These are phyloP conservation scores for Acanthamoeba polyphaga DNA, from an alignment of 208 protist genomes.

Conservation along the genomic window DNA sequence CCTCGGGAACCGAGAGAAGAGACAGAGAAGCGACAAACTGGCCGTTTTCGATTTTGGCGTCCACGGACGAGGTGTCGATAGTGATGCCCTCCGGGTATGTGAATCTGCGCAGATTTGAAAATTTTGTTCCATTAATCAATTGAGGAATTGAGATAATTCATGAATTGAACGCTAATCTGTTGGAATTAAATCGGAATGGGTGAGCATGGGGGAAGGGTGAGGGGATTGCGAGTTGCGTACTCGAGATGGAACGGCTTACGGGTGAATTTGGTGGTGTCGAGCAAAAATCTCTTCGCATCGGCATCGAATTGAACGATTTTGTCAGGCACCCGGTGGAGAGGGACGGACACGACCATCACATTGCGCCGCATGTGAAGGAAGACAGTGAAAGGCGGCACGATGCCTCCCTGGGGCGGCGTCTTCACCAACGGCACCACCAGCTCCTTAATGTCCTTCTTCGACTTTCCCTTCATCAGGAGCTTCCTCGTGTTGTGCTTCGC, in stretches of 20 bases:
- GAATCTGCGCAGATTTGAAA: conserved; percentile 23
- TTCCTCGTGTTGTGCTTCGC: conserved; percentile 47
- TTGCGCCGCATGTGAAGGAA: conserved; percentile 38
- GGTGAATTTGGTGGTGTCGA: conserved; percentile 38
- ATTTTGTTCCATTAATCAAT: neutral
- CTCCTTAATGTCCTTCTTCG: conserved; percentile 17
- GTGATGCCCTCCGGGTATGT: conserved; percentile 43
- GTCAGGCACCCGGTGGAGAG: conserved; percentile 18
- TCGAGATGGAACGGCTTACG: conserved; percentile 26
- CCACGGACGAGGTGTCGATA: neutral
- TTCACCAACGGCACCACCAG: conserved; percentile 10
- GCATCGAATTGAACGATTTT: conserved; percentile 20
- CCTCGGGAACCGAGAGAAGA: conserved; percentile 25
- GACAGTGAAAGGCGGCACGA: conserved; percentile 32
- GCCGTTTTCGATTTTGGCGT: conserved; percentile 36
- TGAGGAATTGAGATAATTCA: neutral
- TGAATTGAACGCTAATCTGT: neutral
- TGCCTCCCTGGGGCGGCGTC: neutral
- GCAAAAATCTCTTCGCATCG: neutral
- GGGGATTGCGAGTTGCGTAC: neutral
- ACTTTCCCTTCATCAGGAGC: conserved; percentile 38
- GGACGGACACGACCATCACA: conserved; percentile 24
- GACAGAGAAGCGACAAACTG: neutral
- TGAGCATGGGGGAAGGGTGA: no score
- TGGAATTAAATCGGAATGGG: no score